A percentile compares a stretch with the other conserved stretches of the same genome.
Conservation (phyloP, 352 stramenopile species). For the Blastocystis sp. region DNA sequence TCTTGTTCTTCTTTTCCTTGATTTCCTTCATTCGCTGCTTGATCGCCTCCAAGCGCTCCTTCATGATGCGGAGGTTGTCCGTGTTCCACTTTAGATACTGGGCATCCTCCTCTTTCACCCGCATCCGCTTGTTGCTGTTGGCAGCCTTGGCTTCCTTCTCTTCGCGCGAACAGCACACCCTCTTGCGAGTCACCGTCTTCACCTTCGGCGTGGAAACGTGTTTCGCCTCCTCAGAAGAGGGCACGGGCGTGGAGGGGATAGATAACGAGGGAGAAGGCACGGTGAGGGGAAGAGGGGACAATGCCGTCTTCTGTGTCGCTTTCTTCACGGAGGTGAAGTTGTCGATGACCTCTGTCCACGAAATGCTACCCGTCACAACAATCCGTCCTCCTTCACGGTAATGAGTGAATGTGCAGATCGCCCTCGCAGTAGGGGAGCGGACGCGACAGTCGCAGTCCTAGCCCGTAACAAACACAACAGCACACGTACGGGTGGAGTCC, state of each 20-base stretch:
- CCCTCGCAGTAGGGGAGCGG: not conserved
- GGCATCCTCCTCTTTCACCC: not conserved
- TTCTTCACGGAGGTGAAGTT: constrained; percentile 11
- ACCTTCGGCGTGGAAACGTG: not conserved
- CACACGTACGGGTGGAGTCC: not conserved
- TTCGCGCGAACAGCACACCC: not conserved
- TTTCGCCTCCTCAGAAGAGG: not conserved
- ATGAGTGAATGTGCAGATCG: constrained; percentile 4
- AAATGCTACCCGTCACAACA: not conserved
- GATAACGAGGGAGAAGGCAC: not conserved
- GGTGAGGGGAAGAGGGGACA: not conserved
- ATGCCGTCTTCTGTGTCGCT: not conserved
- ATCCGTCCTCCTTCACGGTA: not conserved
- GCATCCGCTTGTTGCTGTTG: not conserved
- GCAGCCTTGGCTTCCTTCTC: not conserved
- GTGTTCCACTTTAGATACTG: constrained; percentile 9
- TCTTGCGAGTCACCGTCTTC: not conserved
- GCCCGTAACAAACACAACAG: not conserved
- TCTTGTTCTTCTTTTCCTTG: constrained; percentile 56
- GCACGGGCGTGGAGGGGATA: not conserved
- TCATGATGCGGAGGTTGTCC: not conserved
- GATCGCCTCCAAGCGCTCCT: constrained; percentile 25
- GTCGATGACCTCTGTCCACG: constrained; percentile 10
- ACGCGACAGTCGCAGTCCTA: constrained; percentile 28
- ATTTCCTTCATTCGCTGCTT: constrained; percentile 31